These are phyloP conservation scores for Hericium alpestre DNA, from an alignment of 768 basidiomycete species.

Conservation along the genomic window DNA sequence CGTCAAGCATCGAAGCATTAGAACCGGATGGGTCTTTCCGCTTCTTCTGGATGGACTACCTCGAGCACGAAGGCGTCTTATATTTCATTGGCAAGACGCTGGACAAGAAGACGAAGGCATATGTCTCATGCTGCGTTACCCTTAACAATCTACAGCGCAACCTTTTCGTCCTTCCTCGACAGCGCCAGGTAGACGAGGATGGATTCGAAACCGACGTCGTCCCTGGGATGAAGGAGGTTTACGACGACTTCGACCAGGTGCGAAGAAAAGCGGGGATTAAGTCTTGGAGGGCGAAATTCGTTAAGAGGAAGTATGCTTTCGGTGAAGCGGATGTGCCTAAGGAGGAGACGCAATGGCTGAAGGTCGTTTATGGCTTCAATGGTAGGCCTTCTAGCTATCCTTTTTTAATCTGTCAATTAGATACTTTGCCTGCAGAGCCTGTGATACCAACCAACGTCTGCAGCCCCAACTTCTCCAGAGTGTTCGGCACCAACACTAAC, in stretches of 20 bases:
- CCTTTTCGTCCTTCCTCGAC: conserved; percentile 78
- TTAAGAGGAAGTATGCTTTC: conserved; percentile 87
- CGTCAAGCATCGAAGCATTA: conserved; percentile 44
- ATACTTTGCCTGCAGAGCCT: conserved; percentile 38
- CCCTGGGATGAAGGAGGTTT: conserved; percentile 62
- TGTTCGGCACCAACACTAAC: conserved; percentile 86
- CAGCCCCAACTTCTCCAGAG: conserved; percentile 75
- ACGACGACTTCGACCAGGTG: conserved; percentile 73
- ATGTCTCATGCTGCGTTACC: conserved; percentile 80
- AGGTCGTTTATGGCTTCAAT: conserved; percentile 84
- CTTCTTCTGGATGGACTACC: conserved; percentile 96
- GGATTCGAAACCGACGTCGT: conserved; percentile 66
- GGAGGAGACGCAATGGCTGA: conserved; percentile 78
- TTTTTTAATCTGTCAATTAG: background rate
- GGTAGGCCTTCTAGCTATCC: conserved; percentile 30
- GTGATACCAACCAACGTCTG: conserved; percentile 61
- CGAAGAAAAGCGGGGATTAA: conserved; percentile 59
- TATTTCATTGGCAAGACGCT: conserved; percentile 88
- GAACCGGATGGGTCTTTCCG: conserved; percentile 77
- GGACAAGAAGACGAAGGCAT: conserved; percentile 57
- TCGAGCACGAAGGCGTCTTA: conserved; percentile 75
- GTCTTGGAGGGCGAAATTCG: conserved; percentile 72
- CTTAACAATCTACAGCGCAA: conserved; percentile 84
- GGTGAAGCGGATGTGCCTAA: conserved; percentile 74
- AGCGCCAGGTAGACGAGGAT: conserved; percentile 44